A percentile compares a stretch with the other conserved stretches of the same genome.
Evolutionary conservation across 2,329 filamentous ascomycete genomes (phyloP).

Genomic region (Sporothrix protearum): DNA sequence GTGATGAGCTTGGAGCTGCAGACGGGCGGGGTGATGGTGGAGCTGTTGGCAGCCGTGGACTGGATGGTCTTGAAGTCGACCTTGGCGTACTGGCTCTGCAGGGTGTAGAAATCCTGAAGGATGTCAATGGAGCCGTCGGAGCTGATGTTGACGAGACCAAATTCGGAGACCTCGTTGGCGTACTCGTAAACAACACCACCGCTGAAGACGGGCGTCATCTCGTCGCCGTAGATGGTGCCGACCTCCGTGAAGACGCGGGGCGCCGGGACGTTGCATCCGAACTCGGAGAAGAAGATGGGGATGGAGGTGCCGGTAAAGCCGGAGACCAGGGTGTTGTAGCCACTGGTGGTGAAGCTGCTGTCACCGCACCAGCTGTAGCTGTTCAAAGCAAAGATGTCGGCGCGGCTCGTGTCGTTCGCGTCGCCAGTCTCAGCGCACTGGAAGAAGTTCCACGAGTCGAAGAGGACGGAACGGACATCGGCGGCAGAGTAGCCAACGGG

Average conservation of each 20-base stretch:
- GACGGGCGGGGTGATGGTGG: slow-evolving; percentile 52
- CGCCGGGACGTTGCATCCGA: slow-evolving; percentile 69
- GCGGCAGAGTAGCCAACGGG: slow-evolving; percentile 79
- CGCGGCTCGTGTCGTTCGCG: slow-evolving; percentile 57
- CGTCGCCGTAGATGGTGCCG: slow-evolving; percentile 62
- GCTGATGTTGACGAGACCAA: slow-evolving; percentile 61
- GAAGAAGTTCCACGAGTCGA: slow-evolving; percentile 74
- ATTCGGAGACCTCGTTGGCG: slow-evolving; percentile 65
- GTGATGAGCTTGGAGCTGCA: slow-evolving; percentile 66
- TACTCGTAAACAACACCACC: slow-evolving; percentile 82
- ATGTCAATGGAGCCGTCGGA: slow-evolving; percentile 56
- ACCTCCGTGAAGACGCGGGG: slow-evolving; percentile 76
- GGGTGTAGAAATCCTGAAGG: slow-evolving; percentile 65
- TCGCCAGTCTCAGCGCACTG: slow-evolving; percentile 59
- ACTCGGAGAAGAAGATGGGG: slow-evolving; percentile 79
- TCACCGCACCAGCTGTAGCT: slow-evolving; percentile 64
- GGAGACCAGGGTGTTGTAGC: slow-evolving; percentile 55
- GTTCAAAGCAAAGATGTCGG: slow-evolving; percentile 75
- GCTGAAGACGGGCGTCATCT: slow-evolving; percentile 67
- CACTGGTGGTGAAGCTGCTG: slow-evolving; percentile 52
- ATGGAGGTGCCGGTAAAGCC: slow-evolving; percentile 64
- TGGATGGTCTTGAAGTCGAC: slow-evolving; percentile 69
- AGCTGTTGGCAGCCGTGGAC: slow-evolving; percentile 54
- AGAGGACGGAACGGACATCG: slow-evolving; percentile 68
- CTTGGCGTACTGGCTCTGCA: slow-evolving; percentile 70